Evolutionary conservation across 768 basidiomycete genomes (phyloP).

Genomic region (Scleroderma bovista): DNA sequence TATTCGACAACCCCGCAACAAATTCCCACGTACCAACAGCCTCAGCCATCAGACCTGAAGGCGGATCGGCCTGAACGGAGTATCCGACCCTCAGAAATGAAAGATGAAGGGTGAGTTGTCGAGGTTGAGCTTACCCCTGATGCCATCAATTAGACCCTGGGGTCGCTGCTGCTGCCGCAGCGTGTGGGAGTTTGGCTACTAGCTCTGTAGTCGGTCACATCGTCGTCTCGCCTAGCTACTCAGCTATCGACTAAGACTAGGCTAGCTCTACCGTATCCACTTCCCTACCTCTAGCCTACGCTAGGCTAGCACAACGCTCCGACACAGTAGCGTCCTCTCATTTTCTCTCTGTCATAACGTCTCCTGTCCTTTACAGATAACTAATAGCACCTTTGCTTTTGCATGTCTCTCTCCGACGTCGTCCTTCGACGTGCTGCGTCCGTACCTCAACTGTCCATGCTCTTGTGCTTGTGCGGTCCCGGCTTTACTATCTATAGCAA

Average conservation of each 20-base stretch:
- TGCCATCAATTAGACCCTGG: slow-evolving; percentile 3
- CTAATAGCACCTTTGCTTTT: slow-evolving; percentile 70
- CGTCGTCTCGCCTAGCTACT: slow-evolving; percentile 38
- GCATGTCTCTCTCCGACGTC: slow-evolving; percentile 22
- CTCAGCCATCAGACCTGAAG: slow-evolving; percentile 43
- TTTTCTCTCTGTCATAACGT: slow-evolving; percentile 53
- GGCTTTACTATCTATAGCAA: slow-evolving; percentile 62
- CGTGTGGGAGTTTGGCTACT: slow-evolving; percentile 19
- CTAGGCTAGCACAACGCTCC: slow-evolving; percentile 59
- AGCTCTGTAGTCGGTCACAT: slow-evolving; percentile 37
- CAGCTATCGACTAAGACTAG: slow-evolving; percentile 62
- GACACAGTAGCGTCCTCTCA: slow-evolving; percentile 73
- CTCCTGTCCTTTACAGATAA: slow-evolving; percentile 63
- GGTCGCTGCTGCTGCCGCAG: slow-evolving; percentile 15
- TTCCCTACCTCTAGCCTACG: slow-evolving; percentile 72
- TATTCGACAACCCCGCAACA: slow-evolving; percentile 52
- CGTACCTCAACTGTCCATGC: slow-evolving; percentile 15
- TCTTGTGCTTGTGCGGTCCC: slow-evolving; percentile 20
- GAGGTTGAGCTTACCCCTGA: slow-evolving; percentile 6
- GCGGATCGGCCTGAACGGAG: slow-evolving; percentile 55
- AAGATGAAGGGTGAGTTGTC: slow-evolving; percentile 93
- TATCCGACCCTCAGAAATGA: slow-evolving; percentile 85
- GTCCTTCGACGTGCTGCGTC: slow-evolving; percentile 22
- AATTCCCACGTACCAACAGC: slow-evolving; percentile 76
- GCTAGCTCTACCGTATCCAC: slow-evolving; percentile 71